Conservation (phyloP, 176 grass and related monocot species). For the Carex cristatella region DNA sequence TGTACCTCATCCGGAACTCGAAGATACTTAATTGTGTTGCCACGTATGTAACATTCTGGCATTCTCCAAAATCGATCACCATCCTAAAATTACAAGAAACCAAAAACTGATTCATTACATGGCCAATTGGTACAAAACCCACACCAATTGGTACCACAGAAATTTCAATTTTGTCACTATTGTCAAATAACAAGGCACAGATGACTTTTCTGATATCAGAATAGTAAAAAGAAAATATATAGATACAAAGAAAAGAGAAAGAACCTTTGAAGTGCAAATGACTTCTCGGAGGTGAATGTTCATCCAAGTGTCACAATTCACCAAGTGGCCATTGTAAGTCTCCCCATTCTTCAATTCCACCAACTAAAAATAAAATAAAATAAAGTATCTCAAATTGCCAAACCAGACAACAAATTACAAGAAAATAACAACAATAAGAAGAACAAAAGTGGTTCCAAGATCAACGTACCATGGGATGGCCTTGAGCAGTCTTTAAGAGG, state of each 20-base stretch:
- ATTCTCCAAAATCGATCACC: slow-evolving; percentile 99
- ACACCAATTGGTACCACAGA: background rate
- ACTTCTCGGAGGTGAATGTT: slow-evolving; percentile 99
- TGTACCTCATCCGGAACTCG: slow-evolving; percentile 96
- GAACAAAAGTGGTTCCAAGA: background rate
- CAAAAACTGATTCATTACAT: background rate
- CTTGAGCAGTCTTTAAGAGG: slow-evolving; percentile 97
- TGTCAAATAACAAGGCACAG: background rate
- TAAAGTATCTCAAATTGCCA: background rate
- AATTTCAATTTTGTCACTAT: background rate
- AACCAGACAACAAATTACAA: background rate
- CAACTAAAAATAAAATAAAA: slow-evolving; percentile 32
- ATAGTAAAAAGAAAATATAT: background rate
- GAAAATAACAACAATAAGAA: background rate
- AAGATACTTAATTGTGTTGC: slow-evolving; percentile 99
- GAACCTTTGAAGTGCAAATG: slow-evolving; percentile 98
- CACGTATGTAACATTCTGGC: slow-evolving; percentile 96
- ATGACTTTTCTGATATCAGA: background rate
- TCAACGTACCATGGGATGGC: slow-evolving; percentile 87
- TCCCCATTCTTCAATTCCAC: slow-evolving; percentile 99
- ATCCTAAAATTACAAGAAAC: slow-evolving; percentile 51
- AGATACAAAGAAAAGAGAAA: background rate
- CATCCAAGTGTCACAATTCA: slow-evolving; percentile 99
- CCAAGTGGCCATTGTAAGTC: slow-evolving; percentile 97
- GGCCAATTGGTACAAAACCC: background rate